Percentiles rank a stretch among this genome's conserved stretches.
phyloP scores from a whole-genome alignment of 2,329 filamentous ascomycete genomes.

The Endocalyx cinctus region DNA sequence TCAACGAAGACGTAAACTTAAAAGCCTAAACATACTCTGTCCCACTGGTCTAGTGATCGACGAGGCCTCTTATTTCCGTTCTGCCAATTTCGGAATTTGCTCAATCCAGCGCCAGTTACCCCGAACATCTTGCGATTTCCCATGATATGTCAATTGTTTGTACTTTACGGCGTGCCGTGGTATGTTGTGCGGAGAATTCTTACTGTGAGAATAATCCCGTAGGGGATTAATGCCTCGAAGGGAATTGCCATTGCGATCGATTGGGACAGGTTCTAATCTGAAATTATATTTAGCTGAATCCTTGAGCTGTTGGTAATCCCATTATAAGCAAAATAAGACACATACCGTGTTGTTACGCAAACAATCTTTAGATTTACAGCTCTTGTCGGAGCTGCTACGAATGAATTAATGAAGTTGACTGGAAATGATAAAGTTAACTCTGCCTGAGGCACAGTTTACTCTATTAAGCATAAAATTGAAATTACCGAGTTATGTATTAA shows the following conservation, averaged over 20 bases:
- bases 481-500: too few species aligned
- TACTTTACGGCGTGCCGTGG: too few species aligned
- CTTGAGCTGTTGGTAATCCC: conserved; percentile 2
- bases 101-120: conserved; percentile 53
- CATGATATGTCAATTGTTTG: too few species aligned
- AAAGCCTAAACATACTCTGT: conserved; percentile 43
- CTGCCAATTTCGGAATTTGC: conserved; percentile 50
- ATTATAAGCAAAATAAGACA: neutral
- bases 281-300: too few species aligned
- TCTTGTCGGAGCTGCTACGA: too few species aligned
- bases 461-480: too few species aligned
- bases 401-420: too few species aligned
- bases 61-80: conserved; percentile 59
- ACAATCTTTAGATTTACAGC: too few species aligned
- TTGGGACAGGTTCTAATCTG: conserved; percentile 4
- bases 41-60: conserved; percentile 60
- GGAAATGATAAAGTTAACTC: too few species aligned
- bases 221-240: conserved; percentile 60
- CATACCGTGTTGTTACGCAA: too few species aligned
- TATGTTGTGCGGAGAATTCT: too few species aligned
- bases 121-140: conserved; percentile 70
- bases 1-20: conserved; percentile 1
- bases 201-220: conserved; percentile 60
- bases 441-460: too few species aligned
- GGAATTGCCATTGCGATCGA: conserved; percentile 53